Evolutionary conservation across 23 red algal genomes (phyloP), one percentile per base, ranked within the genome.

Genomic region (Gracilaria domingensis): DNA sequence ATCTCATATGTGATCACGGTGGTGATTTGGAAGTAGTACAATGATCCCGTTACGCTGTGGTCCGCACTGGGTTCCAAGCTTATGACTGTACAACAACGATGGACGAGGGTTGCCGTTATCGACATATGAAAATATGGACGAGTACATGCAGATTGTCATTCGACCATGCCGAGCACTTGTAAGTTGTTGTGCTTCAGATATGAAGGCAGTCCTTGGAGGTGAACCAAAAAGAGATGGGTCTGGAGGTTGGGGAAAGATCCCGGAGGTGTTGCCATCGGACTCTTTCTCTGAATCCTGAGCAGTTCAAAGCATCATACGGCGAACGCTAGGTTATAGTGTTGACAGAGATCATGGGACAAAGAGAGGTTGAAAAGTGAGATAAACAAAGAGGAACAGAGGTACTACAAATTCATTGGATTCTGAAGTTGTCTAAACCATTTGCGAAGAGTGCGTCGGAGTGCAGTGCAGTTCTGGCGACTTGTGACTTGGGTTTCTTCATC

Each of bases 401-500:
- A 35, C 36, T 57, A 62, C 0, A 73, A 36, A n/a, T 89, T 89
- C 55, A 89, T 64, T 56, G 86, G 86, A 78, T 89, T 80, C 61
- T 79, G 86, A 58, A 75, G 53, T 62, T 56, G 8, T 42, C 86
- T 78, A 57, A 89, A 89, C 75, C 45, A 80, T n/a, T 80, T 89
- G 11, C 73, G 33, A 24, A 89, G 56, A 30, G 61, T 42, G 86
- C 71, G 72, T 39, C 80, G 86, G 33, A 89, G 45, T 59, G 72
- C 86, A 47, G 26, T 51, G 33, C 54, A 79, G 20, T 74, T n/a
- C 33, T 81, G 81, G 14, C 85, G 66, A n/a, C 42, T 76, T 18
- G 93, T 86, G 30, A 88, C 24, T 25, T 70, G 25, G 30, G 91
- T 83, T 38, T 75, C 56, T 77, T 95, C 93, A 61, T 95, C 93